phyloP scores from a whole-genome alignment of 2,329 filamentous ascomycete genomes.

The Phialophora chinensis region DNA sequence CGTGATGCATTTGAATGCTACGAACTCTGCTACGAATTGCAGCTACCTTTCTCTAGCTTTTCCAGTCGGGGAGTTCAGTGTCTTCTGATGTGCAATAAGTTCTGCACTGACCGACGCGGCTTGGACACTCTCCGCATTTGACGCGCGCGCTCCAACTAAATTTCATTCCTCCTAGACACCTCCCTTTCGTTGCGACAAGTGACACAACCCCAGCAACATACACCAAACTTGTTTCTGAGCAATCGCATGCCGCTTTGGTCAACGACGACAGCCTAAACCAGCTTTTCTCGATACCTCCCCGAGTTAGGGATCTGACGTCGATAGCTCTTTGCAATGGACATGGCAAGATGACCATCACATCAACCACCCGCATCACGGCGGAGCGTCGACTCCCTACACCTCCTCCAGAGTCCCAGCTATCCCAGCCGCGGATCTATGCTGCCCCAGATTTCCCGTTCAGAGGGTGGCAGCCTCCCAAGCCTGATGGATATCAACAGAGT shows the following conservation, averaged over 20 bases:
- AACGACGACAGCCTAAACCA: not conserved
- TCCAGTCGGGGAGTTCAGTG: not conserved
- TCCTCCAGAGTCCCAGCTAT: conserved; percentile 58
- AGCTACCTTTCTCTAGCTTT: not conserved
- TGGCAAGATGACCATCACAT: conserved; percentile 52
- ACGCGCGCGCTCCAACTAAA: conserved; percentile 5
- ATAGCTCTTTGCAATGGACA: conserved; percentile 19
- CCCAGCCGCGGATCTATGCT: conserved; percentile 60
- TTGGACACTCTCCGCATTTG: conserved; percentile 3
- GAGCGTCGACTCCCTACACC: conserved; percentile 49
- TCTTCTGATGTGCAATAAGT: not conserved
- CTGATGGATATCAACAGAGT: conserved; percentile 74
- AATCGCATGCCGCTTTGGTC: not conserved
- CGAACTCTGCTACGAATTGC: not conserved
- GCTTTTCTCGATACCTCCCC: not conserved
- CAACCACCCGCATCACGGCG: conserved; percentile 46
- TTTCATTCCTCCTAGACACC: not conserved
- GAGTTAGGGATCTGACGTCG: not conserved
- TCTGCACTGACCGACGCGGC: not conserved
- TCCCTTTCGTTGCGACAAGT: conserved; percentile 6
- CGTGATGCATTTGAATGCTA: not conserved
- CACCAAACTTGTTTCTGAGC: not conserved
- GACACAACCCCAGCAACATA: not conserved
- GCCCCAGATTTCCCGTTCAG: conserved; percentile 66
- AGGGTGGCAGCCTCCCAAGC: conserved; percentile 62